These are phyloP conservation scores for Flaveria brownii DNA, from an alignment of 129 eudicot species.

Conservation along the genomic window DNA sequence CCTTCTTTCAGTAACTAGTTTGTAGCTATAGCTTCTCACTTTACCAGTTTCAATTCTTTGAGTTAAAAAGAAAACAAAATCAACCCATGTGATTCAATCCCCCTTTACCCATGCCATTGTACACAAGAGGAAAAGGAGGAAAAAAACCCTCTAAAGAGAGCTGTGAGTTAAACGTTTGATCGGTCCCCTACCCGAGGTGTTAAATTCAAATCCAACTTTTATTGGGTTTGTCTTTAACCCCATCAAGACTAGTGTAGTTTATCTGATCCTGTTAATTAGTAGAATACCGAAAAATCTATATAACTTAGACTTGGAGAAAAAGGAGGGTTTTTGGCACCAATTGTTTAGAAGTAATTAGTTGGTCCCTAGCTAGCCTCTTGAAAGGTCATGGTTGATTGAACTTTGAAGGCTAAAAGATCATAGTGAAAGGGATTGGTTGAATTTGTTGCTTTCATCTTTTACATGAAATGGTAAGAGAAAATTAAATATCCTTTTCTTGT, in stretches of 20 bases:
- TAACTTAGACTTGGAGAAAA: background rate
- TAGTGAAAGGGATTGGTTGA: constrained; percentile 48
- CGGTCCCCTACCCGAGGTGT: background rate
- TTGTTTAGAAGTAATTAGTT: constrained; percentile 32
- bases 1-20: constrained; percentile 46
- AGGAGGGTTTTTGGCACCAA: constrained; percentile 41
- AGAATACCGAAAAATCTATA: too few relatives aligned
- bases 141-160: too few relatives aligned
- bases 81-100: constrained; percentile 58
- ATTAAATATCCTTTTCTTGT: constrained; percentile 25
- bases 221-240: too few relatives aligned
- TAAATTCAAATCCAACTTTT: too few relatives aligned
- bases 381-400: constrained; percentile 43
- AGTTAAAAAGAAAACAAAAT: constrained; percentile 38
- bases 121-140: constrained; percentile 19
- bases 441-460: constrained; percentile 32
- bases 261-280: too few relatives aligned
- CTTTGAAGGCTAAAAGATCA: constrained; percentile 54
- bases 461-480: constrained; percentile 35
- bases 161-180: too few relatives aligned
- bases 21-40: constrained; percentile 41
- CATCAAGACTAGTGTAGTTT: too few relatives aligned
- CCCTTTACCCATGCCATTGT: constrained; percentile 36
- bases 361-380: constrained; percentile 40
- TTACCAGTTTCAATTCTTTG: constrained; percentile 30